Conservation (phyloP, 495 filamentous ascomycete genomes). For the Cryomyces antarcticus region DNA sequence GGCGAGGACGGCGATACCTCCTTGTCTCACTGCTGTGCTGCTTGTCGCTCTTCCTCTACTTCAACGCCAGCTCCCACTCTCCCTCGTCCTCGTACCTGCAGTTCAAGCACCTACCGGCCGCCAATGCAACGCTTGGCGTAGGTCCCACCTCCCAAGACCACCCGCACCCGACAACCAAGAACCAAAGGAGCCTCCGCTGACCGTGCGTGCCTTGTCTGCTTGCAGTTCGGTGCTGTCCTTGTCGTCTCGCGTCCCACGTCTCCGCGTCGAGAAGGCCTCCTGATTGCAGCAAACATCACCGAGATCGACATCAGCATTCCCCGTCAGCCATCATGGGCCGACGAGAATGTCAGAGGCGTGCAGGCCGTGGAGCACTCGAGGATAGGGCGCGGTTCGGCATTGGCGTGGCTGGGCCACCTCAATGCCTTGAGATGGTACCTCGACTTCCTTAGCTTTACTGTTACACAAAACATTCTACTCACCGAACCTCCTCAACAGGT, state of each 20-base stretch:
- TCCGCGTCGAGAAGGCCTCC: conserved; percentile 8
- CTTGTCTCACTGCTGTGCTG: neutral
- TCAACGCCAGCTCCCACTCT: neutral
- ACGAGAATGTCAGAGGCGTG: conserved; percentile 11
- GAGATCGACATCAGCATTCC: conserved; percentile 18
- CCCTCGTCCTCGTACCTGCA: neutral
- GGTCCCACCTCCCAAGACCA: neutral
- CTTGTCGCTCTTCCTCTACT: neutral
- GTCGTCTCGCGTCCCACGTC: conserved; percentile 14
- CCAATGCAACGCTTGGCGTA: conserved; percentile 13
- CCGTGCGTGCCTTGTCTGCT: neutral
- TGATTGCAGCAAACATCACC: conserved; percentile 18
- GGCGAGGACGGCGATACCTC: neutral
- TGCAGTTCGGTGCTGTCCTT: conserved; percentile 15
- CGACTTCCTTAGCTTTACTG: neutral
- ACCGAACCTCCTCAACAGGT: conserved; percentile 4
- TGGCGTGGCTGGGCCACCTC: conserved; percentile 18
- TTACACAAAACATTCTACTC: neutral
- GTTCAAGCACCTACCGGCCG: neutral
- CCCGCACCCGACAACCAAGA: neutral
- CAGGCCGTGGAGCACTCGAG: conserved; percentile 3
- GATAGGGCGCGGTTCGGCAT: conserved; percentile 10
- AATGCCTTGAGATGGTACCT: conserved; percentile 14
- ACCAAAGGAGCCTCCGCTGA: conserved; percentile 1
- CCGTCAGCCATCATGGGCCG: conserved; percentile 16